These are phyloP conservation scores for Annona squamosa DNA, from an alignment of 164 flowering plant species.

Conservation along the genomic window DNA sequence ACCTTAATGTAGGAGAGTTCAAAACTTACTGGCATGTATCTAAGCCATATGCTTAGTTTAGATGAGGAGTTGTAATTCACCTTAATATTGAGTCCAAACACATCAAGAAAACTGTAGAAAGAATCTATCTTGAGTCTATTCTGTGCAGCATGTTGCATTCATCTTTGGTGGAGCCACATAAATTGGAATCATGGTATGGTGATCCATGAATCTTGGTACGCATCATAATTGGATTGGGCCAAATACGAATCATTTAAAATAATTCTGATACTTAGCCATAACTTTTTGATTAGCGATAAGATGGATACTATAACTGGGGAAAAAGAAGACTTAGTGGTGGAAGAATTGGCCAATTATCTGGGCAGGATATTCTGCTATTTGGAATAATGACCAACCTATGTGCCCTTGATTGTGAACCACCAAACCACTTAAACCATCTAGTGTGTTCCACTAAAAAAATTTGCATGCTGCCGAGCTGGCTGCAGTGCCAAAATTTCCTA, in stretches of 20 bases:
- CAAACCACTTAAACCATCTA: background rate
- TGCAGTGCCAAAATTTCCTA: background rate
- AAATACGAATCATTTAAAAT: background rate
- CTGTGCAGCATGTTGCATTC: background rate
- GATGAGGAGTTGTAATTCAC: too few species aligned
- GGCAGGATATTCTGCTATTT: background rate
- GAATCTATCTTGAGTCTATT: background rate
- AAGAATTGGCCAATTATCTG: background rate
- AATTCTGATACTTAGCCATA: background rate
- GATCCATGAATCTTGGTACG: background rate
- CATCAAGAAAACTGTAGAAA: too few species aligned
- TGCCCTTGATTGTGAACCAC: background rate
- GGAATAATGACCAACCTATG: background rate
- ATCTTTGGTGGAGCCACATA: background rate
- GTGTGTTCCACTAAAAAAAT: background rate
- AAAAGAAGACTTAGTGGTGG: background rate
- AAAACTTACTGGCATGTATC: too few species aligned
- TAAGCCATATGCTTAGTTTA: too few species aligned
- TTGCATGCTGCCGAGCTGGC: background rate
- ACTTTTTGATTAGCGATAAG: background rate
- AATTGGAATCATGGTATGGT: background rate
- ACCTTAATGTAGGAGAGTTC: background rate
- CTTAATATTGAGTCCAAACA: too few species aligned
- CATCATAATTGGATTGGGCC: background rate
- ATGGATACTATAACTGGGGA: background rate